Base-by-base conservation (phyloP, 1,284 basidiomycete species). In the Malassezia psittaci region DNA sequence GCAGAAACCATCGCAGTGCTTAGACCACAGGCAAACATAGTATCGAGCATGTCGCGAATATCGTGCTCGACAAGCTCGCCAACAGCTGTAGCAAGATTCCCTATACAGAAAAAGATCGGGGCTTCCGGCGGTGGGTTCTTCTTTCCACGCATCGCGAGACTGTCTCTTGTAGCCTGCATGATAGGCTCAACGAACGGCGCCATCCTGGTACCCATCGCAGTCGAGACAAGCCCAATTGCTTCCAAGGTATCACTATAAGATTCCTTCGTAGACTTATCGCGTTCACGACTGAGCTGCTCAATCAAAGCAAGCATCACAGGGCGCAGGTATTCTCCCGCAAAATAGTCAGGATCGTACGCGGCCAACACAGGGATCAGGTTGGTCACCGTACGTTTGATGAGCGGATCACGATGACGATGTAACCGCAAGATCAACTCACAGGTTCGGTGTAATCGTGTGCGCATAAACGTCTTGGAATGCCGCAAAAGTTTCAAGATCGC, bases 31-130 rank as follows among this genome's bases (percentile, higher is more conserved):
- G 85, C 86, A 75, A 98, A 90, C 87, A 98, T 98, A 47, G 96
- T 80, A 72, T 96, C 90, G 34, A 99, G 82, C 64, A 96, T 85
- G 70, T 98, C 94, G 75, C 96, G 94, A 66, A 98, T 81, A 55
- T 94, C 81, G 69, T 91, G 89, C 0, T 94, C 96, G 49, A 99
- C 79, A 72, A 91, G 93, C 1, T 91, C 90, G 0, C 94, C 94
- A 37, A 99, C 90, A 5, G 94, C 90, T 0, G 85, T 83, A 1
- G 91, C 90, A 48, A 98, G 80, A 88, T 96, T 91, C 35, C 90
- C 90, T 47, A 98, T 83, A 76, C 94, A 98, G 78, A 96, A 88
- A 73, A 99, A 98, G 63, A 98, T 91, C 0, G 93, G 88, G 60
- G 89, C 89, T 77, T 96, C 93, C 13, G 87, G 85, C 5, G 88